Evolutionary conservation across 108 stramenopile genomes (phyloP), one percentile per base, ranked within the genome.

Genomic region (Ochromonas danica): DNA sequence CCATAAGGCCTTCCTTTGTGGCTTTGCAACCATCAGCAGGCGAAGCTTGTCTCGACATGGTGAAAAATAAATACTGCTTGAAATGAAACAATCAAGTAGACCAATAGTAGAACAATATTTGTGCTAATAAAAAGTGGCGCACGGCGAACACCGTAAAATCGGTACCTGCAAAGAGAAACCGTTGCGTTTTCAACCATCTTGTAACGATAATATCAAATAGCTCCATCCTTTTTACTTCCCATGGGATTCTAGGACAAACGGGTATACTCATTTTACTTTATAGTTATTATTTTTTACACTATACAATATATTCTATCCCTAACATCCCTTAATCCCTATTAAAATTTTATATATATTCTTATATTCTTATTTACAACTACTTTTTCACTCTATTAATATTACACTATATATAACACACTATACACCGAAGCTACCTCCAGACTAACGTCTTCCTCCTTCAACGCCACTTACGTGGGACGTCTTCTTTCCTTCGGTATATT

Each of bases 401-500:
- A 51, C 45, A 51, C 45, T 51, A 51, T 51, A 51, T 51, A 51
- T 51, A 51, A 51, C 45, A 51, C 45, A 51, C 45, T 51, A 51
- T 51, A 51, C 45, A 51, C 45, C 22, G 45, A 51, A 51, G 45
- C 45, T 51, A 51, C 6, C 45, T 51, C 45, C 45, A 51, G 45
- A 51, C 45, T 51, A 51, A 51, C 45, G 45, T 51, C 45, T 51
- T 51, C 45, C 45, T 14, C 45, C 63, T 67, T 67, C 31, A 67
- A 67, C 63, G 63, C 63, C 63, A 67, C 63, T 67, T 67, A 33
- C 51, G 63, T 31, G 31, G 31, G 35, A 67, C 63, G 63, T 67
- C 63, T 67, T 67, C 63, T 67, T 67, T 67, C 31, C 63, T 67
- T 67, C 63, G 63, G 31, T 67, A 67, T 67, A 67, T 67, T 31